Conservation (phyloP, 2,329 filamentous ascomycete genomes). For the Rhinocladiella similis region DNA sequence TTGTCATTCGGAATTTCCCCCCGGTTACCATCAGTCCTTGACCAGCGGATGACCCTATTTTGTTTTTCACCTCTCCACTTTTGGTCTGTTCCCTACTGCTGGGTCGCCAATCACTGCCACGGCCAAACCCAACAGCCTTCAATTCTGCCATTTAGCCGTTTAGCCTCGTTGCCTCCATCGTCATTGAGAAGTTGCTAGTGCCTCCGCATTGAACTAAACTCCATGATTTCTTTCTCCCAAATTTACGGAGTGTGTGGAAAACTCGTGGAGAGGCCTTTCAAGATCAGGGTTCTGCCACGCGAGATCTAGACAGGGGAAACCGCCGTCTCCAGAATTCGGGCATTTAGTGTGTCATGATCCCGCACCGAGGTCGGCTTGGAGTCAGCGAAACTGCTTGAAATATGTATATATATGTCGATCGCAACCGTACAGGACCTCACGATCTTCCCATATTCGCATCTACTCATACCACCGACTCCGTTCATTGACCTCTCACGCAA, state of each 20-base stretch:
- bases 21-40: too few relatives aligned
- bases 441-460: background rate
- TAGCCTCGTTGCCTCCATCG: background rate
- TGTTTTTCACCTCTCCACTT: background rate
- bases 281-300: background rate
- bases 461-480: background rate
- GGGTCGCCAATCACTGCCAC: background rate
- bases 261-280: background rate
- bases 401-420: slow-evolving; percentile 5
- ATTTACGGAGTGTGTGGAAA: background rate
- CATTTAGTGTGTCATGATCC: too few relatives aligned
- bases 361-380: too few relatives aligned
- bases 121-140: too few relatives aligned
- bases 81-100: too few relatives aligned
- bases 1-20: background rate
- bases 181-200: background rate
- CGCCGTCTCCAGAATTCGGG: background rate
- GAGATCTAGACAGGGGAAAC: slow-evolving; percentile 1
- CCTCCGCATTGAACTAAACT: slow-evolving; percentile 1
- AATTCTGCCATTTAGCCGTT: slow-evolving; percentile 12
- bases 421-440: background rate
- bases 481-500: background rate
- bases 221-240: slow-evolving; percentile 5
- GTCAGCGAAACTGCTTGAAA: too few relatives aligned
- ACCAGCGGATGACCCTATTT: background rate